Conservation (phyloP, 2,329 filamentous ascomycete genomes). For the Aspergillus alliaceus region DNA sequence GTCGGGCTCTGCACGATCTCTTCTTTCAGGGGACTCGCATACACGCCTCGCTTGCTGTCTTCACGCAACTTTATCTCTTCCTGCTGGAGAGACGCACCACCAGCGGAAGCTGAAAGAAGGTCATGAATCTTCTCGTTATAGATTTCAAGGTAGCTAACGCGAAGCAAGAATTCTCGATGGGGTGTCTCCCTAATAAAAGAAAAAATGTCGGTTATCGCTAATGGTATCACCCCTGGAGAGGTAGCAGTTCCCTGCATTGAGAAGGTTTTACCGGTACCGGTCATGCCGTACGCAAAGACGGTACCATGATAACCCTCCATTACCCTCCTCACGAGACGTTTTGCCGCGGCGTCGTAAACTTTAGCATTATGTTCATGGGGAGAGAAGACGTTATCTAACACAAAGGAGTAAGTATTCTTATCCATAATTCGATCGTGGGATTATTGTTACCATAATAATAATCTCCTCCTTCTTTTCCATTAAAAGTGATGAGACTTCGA, state of each 20-base stretch:
- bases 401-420: not conserved
- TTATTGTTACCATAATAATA: slow-evolving; percentile 77
- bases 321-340: slow-evolving; percentile 88
- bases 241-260: slow-evolving; percentile 98
- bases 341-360: slow-evolving; percentile 92
- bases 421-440: not conserved
- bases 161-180: slow-evolving; percentile 85
- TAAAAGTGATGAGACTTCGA: slow-evolving; percentile 76
- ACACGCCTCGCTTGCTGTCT: slow-evolving; percentile 93
- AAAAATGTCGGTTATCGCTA: slow-evolving; percentile 98
- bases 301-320: slow-evolving; percentile 99
- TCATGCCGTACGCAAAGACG: slow-evolving; percentile 99
- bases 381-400: slow-evolving; percentile 89
- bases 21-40: slow-evolving; percentile 93
- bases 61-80: slow-evolving; percentile 98
- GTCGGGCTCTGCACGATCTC: slow-evolving; percentile 98
- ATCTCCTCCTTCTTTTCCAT: slow-evolving; percentile 86
- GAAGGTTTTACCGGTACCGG: slow-evolving; percentile 97
- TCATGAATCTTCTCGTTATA: slow-evolving; percentile 99
- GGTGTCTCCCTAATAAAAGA: slow-evolving; percentile 98
- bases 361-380: slow-evolving; percentile 90
- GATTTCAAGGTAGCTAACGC: slow-evolving; percentile 97
- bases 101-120: slow-evolving; percentile 73
- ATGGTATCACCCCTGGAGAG: slow-evolving; percentile 91
- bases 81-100: slow-evolving; percentile 58